Evolutionary conservation across 1,284 basidiomycete genomes (phyloP), one percentile per base, ranked within the genome.

Genomic region (Ceratobasidium sp.): DNA sequence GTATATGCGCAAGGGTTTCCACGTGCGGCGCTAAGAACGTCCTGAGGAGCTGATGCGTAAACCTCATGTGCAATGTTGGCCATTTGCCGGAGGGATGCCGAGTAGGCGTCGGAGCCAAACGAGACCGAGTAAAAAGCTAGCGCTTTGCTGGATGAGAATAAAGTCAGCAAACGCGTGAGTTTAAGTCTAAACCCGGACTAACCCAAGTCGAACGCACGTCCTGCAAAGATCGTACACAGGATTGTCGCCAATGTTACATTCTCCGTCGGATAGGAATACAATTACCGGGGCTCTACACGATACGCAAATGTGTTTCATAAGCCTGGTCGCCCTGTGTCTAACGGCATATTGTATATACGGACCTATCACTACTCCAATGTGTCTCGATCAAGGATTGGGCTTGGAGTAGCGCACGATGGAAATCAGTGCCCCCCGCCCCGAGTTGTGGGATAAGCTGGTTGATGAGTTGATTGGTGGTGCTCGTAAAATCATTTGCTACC

Each of bases 261-360:
- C 87, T 0, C 90, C 90, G 77, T 91, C 90, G 0, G 91, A 91
- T 13, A 91, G 84, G 82, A 91, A 91, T 23, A 92, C 87, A 13
- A 91, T 83, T 13, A 91, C 87, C 0, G 91, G 91, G 0, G 84
- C 82, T 75, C 91, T 91, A 23, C 15, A 61, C 10, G 26, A 12
- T 2, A 40, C 17, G 23, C 78, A n/a, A 17, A 5, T 15, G 33
- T 17, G 20, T 59, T 20, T 23, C 12, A 40, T n/a, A 9, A 42
- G n/a, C 26, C 12, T 42, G 33, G 17, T 5, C 20, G 9, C 50
- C 10, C 12, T 38, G 57, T 33, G 12, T 26, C 42, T n/a, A 38
- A 13, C 40, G n/a, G 15, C 17, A 17, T 54, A 15, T 23, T 13
- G 17, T 46, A 23, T 64, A 57, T 33, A 59, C 80, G 64, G 69